These are phyloP conservation scores for Diversispora epigaea DNA, from an alignment of 192 early-diverging fungal genomes.

Conservation along the genomic window DNA sequence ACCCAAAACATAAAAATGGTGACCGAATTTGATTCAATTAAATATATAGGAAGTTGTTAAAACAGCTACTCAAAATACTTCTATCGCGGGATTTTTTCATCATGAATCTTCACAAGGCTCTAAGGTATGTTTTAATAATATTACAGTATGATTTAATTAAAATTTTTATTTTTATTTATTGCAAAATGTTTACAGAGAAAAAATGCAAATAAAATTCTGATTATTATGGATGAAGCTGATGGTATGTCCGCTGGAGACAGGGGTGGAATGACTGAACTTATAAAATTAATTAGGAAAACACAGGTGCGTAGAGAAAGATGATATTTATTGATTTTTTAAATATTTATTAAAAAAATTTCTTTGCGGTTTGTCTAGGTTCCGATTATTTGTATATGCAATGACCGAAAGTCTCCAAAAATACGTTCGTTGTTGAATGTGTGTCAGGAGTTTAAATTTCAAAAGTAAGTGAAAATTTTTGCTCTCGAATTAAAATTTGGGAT, in stretches of 20 bases:
- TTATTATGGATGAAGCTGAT: slow-evolving; percentile 99
- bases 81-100: slow-evolving; percentile 56
- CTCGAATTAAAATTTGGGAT: too few relatives aligned
- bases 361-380: slow-evolving; percentile 61
- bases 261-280: slow-evolving; percentile 86
- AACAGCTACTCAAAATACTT: slow-evolving; percentile 54
- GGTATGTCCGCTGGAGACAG: slow-evolving; percentile 98
- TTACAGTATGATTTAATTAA: not conserved
- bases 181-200: slow-evolving; percentile 7
- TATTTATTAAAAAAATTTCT: slow-evolving; percentile 1
- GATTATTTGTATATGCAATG: slow-evolving; percentile 99
- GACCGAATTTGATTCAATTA: too few relatives aligned
- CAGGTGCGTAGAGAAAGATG: slow-evolving; percentile 49
- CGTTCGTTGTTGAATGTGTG: slow-evolving; percentile 81
- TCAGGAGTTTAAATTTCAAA: slow-evolving; percentile 75
- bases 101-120: not conserved
- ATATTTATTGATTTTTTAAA: not conserved
- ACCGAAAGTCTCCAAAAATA: slow-evolving; percentile 85
- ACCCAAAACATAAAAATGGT: too few relatives aligned
- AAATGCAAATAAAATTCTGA: slow-evolving; percentile 51
- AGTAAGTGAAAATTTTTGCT: slow-evolving; percentile 39
- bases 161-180: not conserved
- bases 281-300: slow-evolving; percentile 86
- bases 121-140: not conserved
- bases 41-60: slow-evolving; percentile 51